Evolutionary conservation across 2,329 filamentous ascomycete species (phyloP).

Genomic region (Didymella segeticola): DNA sequence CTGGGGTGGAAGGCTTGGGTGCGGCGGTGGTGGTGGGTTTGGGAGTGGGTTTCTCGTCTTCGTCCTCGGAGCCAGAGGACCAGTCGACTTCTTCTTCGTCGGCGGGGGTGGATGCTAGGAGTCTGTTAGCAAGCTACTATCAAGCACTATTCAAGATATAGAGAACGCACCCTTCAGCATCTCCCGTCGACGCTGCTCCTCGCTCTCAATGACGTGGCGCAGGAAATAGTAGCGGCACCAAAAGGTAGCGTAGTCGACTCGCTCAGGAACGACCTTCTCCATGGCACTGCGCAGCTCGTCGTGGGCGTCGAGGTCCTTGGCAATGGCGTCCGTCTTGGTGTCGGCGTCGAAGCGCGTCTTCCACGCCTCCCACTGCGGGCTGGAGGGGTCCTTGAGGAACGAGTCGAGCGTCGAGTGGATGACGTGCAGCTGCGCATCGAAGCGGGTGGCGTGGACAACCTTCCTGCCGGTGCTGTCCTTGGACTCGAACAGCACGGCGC

Average conservation of each 20-base stretch:
- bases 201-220: conserved; percentile 88
- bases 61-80: conserved; percentile 73
- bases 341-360: conserved; percentile 78
- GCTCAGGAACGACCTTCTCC: conserved; percentile 94
- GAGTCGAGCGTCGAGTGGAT: conserved; percentile 84
- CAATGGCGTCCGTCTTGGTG: conserved; percentile 83
- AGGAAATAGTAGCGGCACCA: conserved; percentile 97
- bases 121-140: not conserved
- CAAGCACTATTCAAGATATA: not conserved
- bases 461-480: conserved; percentile 89
- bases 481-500: conserved; percentile 84
- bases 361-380: conserved; percentile 78
- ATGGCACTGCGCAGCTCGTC: conserved; percentile 84
- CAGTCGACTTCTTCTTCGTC: conserved; percentile 75
- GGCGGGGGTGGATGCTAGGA: conserved; percentile 65
- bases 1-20: conserved; percentile 21
- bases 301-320: conserved; percentile 82
- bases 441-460: conserved; percentile 91
- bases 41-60: conserved; percentile 26
- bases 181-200: conserved; percentile 86
- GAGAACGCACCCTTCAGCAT: conserved; percentile 78
- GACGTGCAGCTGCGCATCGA: conserved; percentile 94
- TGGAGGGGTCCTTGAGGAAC: conserved; percentile 81
- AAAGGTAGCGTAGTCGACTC: conserved; percentile 86
- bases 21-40: conserved; percentile 15